These are phyloP conservation scores for Jatropha curcas DNA, from an alignment of 345 rosid genomes.

Conservation along the genomic window DNA sequence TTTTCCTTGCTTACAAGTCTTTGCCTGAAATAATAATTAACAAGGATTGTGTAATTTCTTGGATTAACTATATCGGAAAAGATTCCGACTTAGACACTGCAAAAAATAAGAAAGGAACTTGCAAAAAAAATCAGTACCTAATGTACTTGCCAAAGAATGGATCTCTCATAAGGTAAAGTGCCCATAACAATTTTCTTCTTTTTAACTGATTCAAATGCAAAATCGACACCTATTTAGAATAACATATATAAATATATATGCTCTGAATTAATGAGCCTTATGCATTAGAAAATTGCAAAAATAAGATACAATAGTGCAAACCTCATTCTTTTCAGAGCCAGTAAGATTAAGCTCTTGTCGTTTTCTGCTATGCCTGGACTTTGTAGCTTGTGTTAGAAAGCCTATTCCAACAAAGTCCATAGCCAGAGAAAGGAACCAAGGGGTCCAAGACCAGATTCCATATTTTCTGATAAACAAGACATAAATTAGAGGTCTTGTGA, in stretches of 20 bases:
- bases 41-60: slow-evolving; percentile 3
- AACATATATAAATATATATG: not conserved
- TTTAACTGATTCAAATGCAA: slow-evolving; percentile 49
- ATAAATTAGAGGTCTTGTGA: slow-evolving; percentile 84
- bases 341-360: slow-evolving; percentile 48
- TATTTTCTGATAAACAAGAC: slow-evolving; percentile 79
- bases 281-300: not conserved
- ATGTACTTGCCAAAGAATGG: slow-evolving; percentile 89
- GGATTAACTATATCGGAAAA: not conserved
- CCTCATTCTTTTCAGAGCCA: slow-evolving; percentile 70
- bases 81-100: not conserved
- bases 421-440: slow-evolving; percentile 82
- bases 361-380: slow-evolving; percentile 36
- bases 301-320: slow-evolving; percentile 26
- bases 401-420: slow-evolving; percentile 63
- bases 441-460: slow-evolving; percentile 85
- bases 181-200: slow-evolving; percentile 89
- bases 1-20: slow-evolving; percentile 69
- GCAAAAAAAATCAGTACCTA: slow-evolving; percentile 40
- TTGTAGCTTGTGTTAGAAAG: slow-evolving; percentile 47
- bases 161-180: slow-evolving; percentile 92
- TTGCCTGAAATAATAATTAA: slow-evolving; percentile 50
- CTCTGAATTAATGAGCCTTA: not conserved
- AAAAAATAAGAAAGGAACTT: not conserved
- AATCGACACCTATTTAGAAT: slow-evolving; percentile 10